Evolutionary conservation across 306 rosid genomes (phyloP), one percentile per base, ranked within the genome.

Genomic region (Adenanthera pavonina): DNA sequence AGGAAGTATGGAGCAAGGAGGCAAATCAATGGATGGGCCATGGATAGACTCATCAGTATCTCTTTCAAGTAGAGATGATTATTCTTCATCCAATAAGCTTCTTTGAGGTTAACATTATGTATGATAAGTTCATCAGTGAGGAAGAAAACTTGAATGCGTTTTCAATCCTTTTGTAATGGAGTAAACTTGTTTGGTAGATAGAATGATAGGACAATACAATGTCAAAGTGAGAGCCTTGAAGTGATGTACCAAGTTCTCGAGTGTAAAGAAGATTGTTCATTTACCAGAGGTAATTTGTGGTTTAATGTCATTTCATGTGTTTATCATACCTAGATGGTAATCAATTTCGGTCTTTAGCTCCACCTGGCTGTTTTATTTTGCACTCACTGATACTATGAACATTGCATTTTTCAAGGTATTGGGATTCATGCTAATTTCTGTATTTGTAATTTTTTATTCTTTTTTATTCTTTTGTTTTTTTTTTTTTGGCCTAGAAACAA

Each of bases 31-130:
- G 85, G 91, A 82, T 46, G 94, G 94, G 1, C 90, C 97, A 41
- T 92, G 95, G 97, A 17, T 36, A 74, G 92, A 89, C 54, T 82
- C 94, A 43, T 87, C 97, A 3, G 5, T 82, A 43, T 91, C 92
- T 77, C 11, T 83, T 6, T 74, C 83, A 36, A 88, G 86, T 78
- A 80, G 30, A 68, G 83, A 81, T 1, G 83, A 80, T 49, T 51
- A 74, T 20, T 72, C 89, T 69, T 84, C 91, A 34, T n/a, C 89
- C 16, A 44, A 72, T 69, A 84, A 44, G 52, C 93, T 89, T 78
- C 17, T 88, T 57, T 11, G 10, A 56, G 36, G 38, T 75, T 69
- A 79, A 46, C n/a, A 56, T 56, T 11, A 49, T 13, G 17, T 13
- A 13, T 49, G 53, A 49, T 49, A 12, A 3, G 53, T 49, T 49